Conservation (phyloP, 805 yeast genomes). For the Zygosaccharomyces bisporus region DNA sequence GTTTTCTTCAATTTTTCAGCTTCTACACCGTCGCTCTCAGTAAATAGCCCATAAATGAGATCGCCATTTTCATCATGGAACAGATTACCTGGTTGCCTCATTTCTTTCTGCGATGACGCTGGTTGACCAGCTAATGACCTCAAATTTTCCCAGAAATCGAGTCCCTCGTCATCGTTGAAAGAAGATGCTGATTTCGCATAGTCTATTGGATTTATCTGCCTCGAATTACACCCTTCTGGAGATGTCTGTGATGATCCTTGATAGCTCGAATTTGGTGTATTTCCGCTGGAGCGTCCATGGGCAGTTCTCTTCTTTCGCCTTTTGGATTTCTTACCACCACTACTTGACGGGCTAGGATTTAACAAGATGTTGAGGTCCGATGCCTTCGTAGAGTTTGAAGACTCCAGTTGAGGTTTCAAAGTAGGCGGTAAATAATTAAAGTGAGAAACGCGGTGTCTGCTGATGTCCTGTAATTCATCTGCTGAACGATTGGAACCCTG, state of each 20-base stretch:
- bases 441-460: slow-evolving; percentile 58
- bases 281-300: slow-evolving; percentile 11
- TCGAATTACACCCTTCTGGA: slow-evolving; percentile 8
- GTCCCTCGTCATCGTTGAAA: slow-evolving; percentile 48
- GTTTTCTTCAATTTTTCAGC: slow-evolving; percentile 1
- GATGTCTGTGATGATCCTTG: slow-evolving; percentile 10
- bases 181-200: slow-evolving; percentile 11
- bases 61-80: slow-evolving; percentile 16
- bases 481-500: slow-evolving; percentile 21
- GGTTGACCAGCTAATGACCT: slow-evolving; percentile 47
- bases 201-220: slow-evolving; percentile 7
- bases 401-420: slow-evolving; percentile 64
- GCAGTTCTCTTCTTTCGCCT: slow-evolving; percentile 14
- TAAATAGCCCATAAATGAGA: slow-evolving; percentile 18
- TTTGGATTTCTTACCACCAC: slow-evolving; percentile 8
- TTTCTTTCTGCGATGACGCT: slow-evolving; percentile 9
- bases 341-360: slow-evolving; percentile 33
- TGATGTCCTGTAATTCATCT: slow-evolving; percentile 42
- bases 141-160: slow-evolving; percentile 71
- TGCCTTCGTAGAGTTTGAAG: slow-evolving; percentile 49
- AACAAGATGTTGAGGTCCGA: slow-evolving; percentile 45
- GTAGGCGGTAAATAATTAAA: slow-evolving; percentile 74
- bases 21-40: slow-evolving; percentile 7
- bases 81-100: slow-evolving; percentile 1
- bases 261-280: slow-evolving; percentile 6